Percentiles rank a stretch among this genome's conserved stretches.
phyloP scores from a whole-genome alignment of 2,329 filamentous ascomycete species.

The Botryotinia globosa region DNA sequence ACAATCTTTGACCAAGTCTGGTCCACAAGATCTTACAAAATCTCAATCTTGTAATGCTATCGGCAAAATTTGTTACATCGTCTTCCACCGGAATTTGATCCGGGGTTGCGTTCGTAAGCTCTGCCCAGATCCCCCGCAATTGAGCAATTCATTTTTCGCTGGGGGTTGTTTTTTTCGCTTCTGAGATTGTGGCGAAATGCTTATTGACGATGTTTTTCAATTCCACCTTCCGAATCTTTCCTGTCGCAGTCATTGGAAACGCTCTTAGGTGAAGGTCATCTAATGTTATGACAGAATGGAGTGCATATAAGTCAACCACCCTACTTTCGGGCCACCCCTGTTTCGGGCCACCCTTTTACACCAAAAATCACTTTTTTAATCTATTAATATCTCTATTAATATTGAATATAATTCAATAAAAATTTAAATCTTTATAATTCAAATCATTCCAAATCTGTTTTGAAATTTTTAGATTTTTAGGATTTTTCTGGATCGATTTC shows the following conservation, averaged over 20 bases:
- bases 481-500: too few relatives aligned
- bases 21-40: neutral
- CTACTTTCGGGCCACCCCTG: too few relatives aligned
- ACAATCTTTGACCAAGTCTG: neutral
- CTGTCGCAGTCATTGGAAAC: neutral
- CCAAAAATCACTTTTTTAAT: too few relatives aligned
- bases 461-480: too few relatives aligned
- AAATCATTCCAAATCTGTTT: too few relatives aligned
- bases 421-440: too few relatives aligned
- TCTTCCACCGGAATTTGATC: neutral
- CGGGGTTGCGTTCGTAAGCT: neutral
- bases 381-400: too few relatives aligned
- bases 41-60: neutral
- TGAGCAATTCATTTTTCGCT: neutral
- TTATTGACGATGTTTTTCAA: neutral
- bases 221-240: constrained; percentile 2
- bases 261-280: neutral
- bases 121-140: neutral
- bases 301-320: too few relatives aligned
- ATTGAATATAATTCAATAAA: too few relatives aligned
- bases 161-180: neutral
- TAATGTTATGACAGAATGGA: neutral
- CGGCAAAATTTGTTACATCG: neutral
- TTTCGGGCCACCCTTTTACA: too few relatives aligned
- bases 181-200: neutral